These are phyloP conservation scores for Botryosphaeria dothidea DNA, from an alignment of 2,329 filamentous ascomycete genomes.

Conservation along the genomic window DNA sequence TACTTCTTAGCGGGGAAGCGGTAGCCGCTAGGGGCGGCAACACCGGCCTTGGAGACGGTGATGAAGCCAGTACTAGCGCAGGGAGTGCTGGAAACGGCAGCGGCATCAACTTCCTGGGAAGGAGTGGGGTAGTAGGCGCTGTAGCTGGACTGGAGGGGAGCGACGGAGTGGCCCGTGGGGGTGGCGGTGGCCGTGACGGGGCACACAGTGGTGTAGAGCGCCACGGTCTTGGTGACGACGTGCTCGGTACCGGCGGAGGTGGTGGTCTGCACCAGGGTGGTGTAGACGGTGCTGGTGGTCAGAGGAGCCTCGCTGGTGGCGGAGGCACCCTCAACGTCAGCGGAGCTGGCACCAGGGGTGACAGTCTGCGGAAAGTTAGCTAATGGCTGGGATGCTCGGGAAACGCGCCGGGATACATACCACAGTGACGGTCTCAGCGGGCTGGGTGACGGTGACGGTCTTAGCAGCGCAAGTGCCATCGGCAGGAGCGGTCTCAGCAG, in stretches of 20 bases:
- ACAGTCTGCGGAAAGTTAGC: neutral
- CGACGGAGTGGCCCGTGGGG: slow-evolving; percentile 5
- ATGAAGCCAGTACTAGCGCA: slow-evolving; percentile 11
- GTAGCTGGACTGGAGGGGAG: slow-evolving; percentile 17
- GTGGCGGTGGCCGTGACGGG: slow-evolving; percentile 19
- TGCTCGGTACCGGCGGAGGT: slow-evolving; percentile 18
- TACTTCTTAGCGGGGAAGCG: slow-evolving; percentile 12
- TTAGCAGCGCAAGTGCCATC: slow-evolving; percentile 24
- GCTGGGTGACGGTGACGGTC: slow-evolving; percentile 37
- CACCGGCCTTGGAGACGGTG: slow-evolving; percentile 12
- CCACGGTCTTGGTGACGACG: slow-evolving; percentile 19
- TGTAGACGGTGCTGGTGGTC: slow-evolving; percentile 23
- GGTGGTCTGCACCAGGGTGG: slow-evolving; percentile 28
- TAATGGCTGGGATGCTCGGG: neutral
- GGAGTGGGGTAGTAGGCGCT: slow-evolving; percentile 17
- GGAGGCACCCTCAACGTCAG: slow-evolving; percentile 5
- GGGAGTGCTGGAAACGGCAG: neutral
- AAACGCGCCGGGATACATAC: slow-evolving; percentile 18
- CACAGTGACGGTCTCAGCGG: slow-evolving; percentile 40
- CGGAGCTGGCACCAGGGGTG: neutral
- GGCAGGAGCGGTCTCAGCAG: slow-evolving; percentile 12
- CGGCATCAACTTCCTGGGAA: slow-evolving; percentile 2
- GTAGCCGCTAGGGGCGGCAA: slow-evolving; percentile 16
- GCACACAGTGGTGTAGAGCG: slow-evolving; percentile 27
- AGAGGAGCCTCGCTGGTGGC: slow-evolving; percentile 13